phyloP scores from a whole-genome alignment of 352 stramenopile species.

The Phytophthora ohioensis region DNA sequence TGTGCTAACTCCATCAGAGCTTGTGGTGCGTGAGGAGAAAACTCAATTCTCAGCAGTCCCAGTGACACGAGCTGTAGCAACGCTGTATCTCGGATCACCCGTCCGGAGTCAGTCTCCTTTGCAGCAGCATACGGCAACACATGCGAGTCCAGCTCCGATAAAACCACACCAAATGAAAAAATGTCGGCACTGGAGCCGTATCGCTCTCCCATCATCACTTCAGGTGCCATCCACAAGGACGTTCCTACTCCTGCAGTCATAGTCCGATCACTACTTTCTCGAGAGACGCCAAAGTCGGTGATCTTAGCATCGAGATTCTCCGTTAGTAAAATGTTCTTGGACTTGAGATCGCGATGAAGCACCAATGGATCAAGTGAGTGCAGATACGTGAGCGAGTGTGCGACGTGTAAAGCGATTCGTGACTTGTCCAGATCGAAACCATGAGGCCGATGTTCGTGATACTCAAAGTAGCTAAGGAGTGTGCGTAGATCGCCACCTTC shows the following conservation, averaged over 20 bases:
- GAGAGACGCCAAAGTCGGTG: slow-evolving; percentile 58
- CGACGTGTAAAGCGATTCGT: slow-evolving; percentile 41
- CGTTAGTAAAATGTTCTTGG: slow-evolving; percentile 61
- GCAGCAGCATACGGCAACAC: slow-evolving; percentile 34
- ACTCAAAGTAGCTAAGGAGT: slow-evolving; percentile 40
- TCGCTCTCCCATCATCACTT: slow-evolving; percentile 55
- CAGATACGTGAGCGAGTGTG: slow-evolving; percentile 50
- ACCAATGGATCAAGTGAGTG: slow-evolving; percentile 51
- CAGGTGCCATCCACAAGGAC: slow-evolving; percentile 55
- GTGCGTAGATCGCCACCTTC: slow-evolving; percentile 52
- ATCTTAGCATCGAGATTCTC: slow-evolving; percentile 44
- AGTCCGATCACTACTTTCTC: slow-evolving; percentile 39
- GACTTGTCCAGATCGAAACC: slow-evolving; percentile 54
- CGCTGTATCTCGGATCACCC: slow-evolving; percentile 38
- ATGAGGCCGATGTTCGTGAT: slow-evolving; percentile 31
- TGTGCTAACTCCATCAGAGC: slow-evolving; percentile 39
- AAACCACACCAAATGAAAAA: slow-evolving; percentile 60
- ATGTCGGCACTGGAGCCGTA: slow-evolving; percentile 56
- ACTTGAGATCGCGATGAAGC: slow-evolving; percentile 66
- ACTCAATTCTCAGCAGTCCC: slow-evolving; percentile 43
- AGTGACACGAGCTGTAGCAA: slow-evolving; percentile 52
- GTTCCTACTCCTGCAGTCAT: slow-evolving; percentile 51
- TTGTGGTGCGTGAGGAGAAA: slow-evolving; percentile 39
- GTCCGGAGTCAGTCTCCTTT: slow-evolving; percentile 34
- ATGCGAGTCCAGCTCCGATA: slow-evolving; percentile 57